Evolutionary conservation across 805 yeast species (phyloP).

Genomic region (Saccharomycopsis babjevae): DNA sequence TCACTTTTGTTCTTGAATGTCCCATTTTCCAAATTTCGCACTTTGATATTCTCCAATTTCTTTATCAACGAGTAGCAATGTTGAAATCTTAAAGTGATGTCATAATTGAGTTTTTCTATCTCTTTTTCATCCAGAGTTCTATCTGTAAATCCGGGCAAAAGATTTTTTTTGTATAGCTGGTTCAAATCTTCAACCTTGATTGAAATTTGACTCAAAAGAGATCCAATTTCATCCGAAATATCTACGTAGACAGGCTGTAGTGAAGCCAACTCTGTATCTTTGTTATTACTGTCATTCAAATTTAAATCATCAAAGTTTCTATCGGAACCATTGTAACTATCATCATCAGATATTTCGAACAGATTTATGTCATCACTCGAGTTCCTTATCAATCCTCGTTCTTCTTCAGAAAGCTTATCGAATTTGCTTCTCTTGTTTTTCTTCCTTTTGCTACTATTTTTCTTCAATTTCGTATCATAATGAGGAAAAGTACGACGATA

Average conservation of each 20-base stretch:
- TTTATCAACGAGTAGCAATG: slow-evolving; percentile 68
- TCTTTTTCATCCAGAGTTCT: slow-evolving; percentile 62
- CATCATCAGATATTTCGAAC: slow-evolving; percentile 24
- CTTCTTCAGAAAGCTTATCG: slow-evolving; percentile 39
- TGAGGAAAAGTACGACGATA: slow-evolving; percentile 86
- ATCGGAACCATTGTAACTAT: slow-evolving; percentile 24
- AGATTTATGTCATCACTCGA: slow-evolving; percentile 22
- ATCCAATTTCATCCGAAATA: slow-evolving; percentile 62
- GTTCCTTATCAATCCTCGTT: slow-evolving; percentile 42
- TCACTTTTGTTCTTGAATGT: slow-evolving; percentile 33
- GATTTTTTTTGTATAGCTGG: slow-evolving; percentile 64
- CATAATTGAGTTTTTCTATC: slow-evolving; percentile 69
- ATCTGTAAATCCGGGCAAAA: slow-evolving; percentile 83
- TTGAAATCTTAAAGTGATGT: slow-evolving; percentile 69
- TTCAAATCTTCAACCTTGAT: slow-evolving; percentile 49
- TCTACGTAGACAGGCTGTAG: slow-evolving; percentile 76
- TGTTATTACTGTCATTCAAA: slow-evolving; percentile 21
- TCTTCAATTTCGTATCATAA: slow-evolving; percentile 26
- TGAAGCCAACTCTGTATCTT: slow-evolving; percentile 47
- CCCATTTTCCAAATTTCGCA: slow-evolving; percentile 28
- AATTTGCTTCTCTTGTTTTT: slow-evolving; percentile 23
- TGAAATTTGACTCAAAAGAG: slow-evolving; percentile 42
- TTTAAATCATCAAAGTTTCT: slow-evolving; percentile 23
- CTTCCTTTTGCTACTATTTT: neutral
- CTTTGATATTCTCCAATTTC: slow-evolving; percentile 40